A percentile compares a stretch with the other conserved stretches of the same genome.
Conservation (phyloP, 1,284 basidiomycete species). For the Apiotrichum brassicae region DNA sequence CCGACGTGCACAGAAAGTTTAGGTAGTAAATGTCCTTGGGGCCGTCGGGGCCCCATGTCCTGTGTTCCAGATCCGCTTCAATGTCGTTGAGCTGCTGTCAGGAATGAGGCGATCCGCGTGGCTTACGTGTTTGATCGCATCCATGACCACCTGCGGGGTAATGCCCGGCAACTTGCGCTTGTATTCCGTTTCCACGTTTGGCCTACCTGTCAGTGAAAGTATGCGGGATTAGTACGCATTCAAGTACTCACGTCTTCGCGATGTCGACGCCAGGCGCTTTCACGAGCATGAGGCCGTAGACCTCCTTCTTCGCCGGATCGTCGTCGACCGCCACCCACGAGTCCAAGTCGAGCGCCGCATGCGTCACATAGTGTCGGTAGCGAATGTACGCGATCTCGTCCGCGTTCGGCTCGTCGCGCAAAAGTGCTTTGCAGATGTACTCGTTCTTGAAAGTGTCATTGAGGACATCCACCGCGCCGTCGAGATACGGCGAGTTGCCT, state of each 20-base stretch:
- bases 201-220: not conserved
- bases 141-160: not conserved
- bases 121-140: not conserved
- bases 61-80: not conserved
- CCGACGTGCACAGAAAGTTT: not conserved
- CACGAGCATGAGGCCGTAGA: not conserved
- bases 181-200: not conserved
- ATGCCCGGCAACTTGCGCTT: not conserved
- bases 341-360: slow-evolving; percentile 1
- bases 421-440: not conserved
- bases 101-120: too few relatives aligned
- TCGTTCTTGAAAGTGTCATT: not conserved
- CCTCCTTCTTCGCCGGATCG: not conserved
- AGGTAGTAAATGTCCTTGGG: not conserved
- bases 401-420: not conserved
- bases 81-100: not conserved
- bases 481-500: not conserved
- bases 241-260: not conserved
- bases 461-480: not conserved
- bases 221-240: too few relatives aligned
- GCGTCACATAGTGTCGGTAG: not conserved
- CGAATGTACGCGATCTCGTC: not conserved
- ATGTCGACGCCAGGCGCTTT: slow-evolving; percentile 1
- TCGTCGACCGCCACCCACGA: not conserved
- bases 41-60: not conserved